Conservation (phyloP, 768 basidiomycete genomes). For the Naganishia onofrii region DNA sequence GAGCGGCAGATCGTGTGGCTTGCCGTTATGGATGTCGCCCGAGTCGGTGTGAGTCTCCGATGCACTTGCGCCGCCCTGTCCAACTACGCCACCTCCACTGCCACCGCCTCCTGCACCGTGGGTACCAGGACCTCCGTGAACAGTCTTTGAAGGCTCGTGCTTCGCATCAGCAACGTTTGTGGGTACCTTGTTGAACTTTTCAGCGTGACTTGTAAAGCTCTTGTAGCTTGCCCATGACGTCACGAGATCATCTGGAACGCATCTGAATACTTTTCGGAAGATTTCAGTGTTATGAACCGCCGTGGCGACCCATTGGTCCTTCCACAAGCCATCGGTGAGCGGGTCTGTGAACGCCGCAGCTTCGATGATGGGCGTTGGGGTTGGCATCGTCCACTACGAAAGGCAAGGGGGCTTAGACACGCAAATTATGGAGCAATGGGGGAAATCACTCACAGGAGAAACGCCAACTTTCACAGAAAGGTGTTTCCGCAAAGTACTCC, state of each 20-base stretch:
- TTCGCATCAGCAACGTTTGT: slow-evolving; percentile 45
- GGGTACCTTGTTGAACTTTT: slow-evolving; percentile 51
- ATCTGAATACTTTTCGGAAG: slow-evolving; percentile 90
- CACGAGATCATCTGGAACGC: slow-evolving; percentile 85
- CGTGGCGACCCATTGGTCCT: slow-evolving; percentile 78
- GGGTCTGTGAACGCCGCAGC: slow-evolving; percentile 84
- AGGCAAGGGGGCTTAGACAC: background rate
- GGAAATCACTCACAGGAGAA: slow-evolving; percentile 50
- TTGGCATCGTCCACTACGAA: slow-evolving; percentile 62
- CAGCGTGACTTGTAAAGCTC: slow-evolving; percentile 63
- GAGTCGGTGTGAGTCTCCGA: slow-evolving; percentile 3
- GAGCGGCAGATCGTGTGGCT: background rate
- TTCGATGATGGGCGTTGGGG: slow-evolving; percentile 68
- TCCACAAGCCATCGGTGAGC: slow-evolving; percentile 81
- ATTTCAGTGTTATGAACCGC: slow-evolving; percentile 94
- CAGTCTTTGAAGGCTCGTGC: slow-evolving; percentile 46
- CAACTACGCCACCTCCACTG: slow-evolving; percentile 50
- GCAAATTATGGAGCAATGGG: background rate
- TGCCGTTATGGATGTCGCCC: slow-evolving; percentile 1
- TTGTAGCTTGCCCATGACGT: slow-evolving; percentile 95
- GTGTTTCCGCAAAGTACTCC: slow-evolving; percentile 61
- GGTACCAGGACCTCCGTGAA: slow-evolving; percentile 49
- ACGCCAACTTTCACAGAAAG: slow-evolving; percentile 58
- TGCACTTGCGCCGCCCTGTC: slow-evolving; percentile 38
- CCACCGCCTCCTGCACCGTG: slow-evolving; percentile 54